Percentiles rank a stretch among this genome's conserved stretches.
phyloP scores from a whole-genome alignment of 1,139 yeast species.

The Yamadazyma kanchanaburiensis region DNA sequence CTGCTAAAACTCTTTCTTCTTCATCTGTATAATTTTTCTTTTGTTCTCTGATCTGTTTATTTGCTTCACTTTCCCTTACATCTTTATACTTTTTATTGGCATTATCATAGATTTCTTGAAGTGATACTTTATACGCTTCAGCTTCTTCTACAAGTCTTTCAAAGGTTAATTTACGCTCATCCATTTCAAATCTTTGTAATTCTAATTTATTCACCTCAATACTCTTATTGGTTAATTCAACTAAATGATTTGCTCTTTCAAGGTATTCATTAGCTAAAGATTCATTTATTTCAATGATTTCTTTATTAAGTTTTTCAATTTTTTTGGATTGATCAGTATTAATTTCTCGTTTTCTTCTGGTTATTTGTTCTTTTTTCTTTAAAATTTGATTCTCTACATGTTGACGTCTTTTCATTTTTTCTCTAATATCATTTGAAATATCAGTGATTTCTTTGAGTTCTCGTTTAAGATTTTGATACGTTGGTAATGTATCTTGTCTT shows the following conservation, averaged over 20 bases:
- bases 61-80: slow-evolving; percentile 44
- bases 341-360: slow-evolving; percentile 2
- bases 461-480: background rate
- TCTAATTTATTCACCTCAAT: slow-evolving; percentile 13
- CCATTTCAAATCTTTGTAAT: slow-evolving; percentile 17
- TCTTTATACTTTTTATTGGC: slow-evolving; percentile 42
- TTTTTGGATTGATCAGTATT: slow-evolving; percentile 13
- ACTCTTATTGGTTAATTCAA: slow-evolving; percentile 4
- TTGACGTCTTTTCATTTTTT: background rate
- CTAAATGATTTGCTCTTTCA: background rate
- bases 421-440: slow-evolving; percentile 1
- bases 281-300: slow-evolving; percentile 4
- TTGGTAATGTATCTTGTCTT: background rate
- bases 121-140: slow-evolving; percentile 25
- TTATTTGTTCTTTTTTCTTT: slow-evolving; percentile 7
- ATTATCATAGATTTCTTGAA: slow-evolving; percentile 28
- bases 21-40: slow-evolving; percentile 40
- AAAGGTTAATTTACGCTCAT: slow-evolving; percentile 24
- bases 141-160: slow-evolving; percentile 31
- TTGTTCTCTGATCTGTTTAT: slow-evolving; percentile 36
- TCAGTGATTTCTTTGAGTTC: slow-evolving; percentile 3
- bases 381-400: background rate
- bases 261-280: slow-evolving; percentile 1
- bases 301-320: slow-evolving; percentile 5
- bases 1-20: slow-evolving; percentile 38